Conservation (phyloP, 129 eudicot species). For the Flaveria linearis region DNA sequence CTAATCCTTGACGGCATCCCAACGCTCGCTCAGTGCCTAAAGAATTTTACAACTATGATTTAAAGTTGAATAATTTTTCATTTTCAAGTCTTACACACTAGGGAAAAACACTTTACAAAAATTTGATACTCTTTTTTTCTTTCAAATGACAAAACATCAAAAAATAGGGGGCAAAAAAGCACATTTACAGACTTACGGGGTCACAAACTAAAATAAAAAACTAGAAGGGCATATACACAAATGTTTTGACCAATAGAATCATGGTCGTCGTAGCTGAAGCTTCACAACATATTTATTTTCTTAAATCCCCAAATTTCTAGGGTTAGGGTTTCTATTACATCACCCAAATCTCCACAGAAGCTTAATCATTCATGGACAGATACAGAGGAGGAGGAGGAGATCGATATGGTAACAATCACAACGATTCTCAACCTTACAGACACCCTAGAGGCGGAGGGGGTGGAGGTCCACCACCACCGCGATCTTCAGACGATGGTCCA, state of each 20-base stretch:
- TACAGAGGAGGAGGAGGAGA: conserved; percentile 55
- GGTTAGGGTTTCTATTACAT: conserved; percentile 43
- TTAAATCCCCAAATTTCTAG: conserved; percentile 36
- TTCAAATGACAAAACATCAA: too few species aligned
- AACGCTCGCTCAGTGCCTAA: too few species aligned
- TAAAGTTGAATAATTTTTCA: too few species aligned
- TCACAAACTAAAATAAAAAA: background rate
- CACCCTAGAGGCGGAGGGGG: conserved; percentile 42
- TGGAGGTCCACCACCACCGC: conserved; percentile 37
- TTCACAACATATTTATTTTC: background rate
- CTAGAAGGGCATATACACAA: conserved; percentile 20
- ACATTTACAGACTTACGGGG: background rate
- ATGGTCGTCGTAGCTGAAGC: conserved; percentile 23
- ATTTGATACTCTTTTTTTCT: too few species aligned
- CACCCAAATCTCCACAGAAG: background rate
- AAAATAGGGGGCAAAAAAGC: too few species aligned
- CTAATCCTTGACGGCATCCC: too few species aligned
- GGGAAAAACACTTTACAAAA: too few species aligned
- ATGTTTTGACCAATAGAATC: conserved; percentile 14
- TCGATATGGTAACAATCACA: conserved; percentile 43
- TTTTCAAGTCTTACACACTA: too few species aligned
- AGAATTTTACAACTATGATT: too few species aligned
- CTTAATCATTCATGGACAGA: conserved; percentile 47
- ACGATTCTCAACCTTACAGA: conserved; percentile 49
- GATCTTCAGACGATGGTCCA: conserved; percentile 39